Evolutionary conservation across 2,329 filamentous ascomycete genomes (phyloP).

Genomic region (Penicillium psychrosexuale): DNA sequence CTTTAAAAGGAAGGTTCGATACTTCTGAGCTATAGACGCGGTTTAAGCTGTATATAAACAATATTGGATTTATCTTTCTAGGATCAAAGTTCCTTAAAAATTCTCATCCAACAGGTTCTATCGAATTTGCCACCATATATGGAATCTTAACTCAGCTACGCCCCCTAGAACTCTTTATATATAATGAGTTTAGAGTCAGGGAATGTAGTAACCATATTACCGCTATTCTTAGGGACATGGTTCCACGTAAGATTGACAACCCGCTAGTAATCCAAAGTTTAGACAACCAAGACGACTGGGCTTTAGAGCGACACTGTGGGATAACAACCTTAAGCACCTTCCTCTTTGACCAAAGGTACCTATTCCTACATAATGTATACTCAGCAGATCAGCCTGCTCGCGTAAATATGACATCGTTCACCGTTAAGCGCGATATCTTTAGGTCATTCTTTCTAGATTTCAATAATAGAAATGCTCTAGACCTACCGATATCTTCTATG

Average conservation of each 20-base stretch:
- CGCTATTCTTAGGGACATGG: not conserved
- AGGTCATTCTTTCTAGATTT: constrained; percentile 2
- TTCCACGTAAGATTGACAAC: not conserved
- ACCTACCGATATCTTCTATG: no score
- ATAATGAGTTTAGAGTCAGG: constrained; percentile 1
- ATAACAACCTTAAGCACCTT: constrained; percentile 12
- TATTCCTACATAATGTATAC: constrained; percentile 17
- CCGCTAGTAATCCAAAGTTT: not conserved
- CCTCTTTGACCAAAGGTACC: constrained; percentile 12
- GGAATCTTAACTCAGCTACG: not conserved
- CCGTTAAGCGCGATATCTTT: constrained; percentile 10
- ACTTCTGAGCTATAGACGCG: constrained; percentile 9
- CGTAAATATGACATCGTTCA: constrained; percentile 5
- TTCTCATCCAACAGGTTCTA: not conserved
- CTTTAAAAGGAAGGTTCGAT: not conserved
- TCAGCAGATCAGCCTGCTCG: not conserved
- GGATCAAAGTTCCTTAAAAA: not conserved
- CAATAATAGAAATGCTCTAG: not conserved
- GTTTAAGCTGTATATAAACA: not conserved
- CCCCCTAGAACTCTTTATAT: constrained; percentile 13
- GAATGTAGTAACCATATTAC: constrained; percentile 3
- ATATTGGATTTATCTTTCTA: constrained; percentile 10
- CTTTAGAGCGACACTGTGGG: constrained; percentile 9
- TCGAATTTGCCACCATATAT: constrained; percentile 7
- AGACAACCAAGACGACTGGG: constrained; percentile 1